Evolutionary conservation across 805 yeast species (phyloP), one percentile per base, ranked within the genome.

Genomic region (Brettanomyces bruxellensis): DNA sequence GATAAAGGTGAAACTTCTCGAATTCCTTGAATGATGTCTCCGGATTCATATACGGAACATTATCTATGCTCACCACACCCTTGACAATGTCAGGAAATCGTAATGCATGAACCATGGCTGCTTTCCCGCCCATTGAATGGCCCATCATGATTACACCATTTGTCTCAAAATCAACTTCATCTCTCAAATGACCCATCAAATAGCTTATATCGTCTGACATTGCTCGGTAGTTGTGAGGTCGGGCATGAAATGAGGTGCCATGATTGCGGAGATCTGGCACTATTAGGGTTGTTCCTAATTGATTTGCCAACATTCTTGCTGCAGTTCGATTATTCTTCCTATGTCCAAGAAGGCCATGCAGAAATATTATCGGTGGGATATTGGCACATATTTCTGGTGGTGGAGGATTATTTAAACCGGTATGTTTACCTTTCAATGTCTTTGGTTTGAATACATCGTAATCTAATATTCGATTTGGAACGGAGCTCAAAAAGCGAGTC

Each of bases 71-170:
- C 82, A 72, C 32, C 78, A 78, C 52, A 79, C 62, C 72, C 74
- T 71, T 39, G 68, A 71, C 79, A 5, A 78, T 50, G 1, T 78
- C 74, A 0, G 91, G 91, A 36, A 76, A 69, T 45, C 85, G 67
- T 45, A 93, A 64, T 0, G 87, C 84, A 25, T 84, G 71, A 0
- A 88, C 83, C 96, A 93, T 87, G 12, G 85, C 96, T 0, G 89
- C 75, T 58, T 93, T 90, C 3, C 95, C 98, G 4, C 99, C 99
- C 93, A 86, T 83, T 0, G 91, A 84, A 60, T 85, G 93, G 1
- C 95, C 95, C 45, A 66, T 51, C 18, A 84, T 61, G 22, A 84
- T 54, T 14, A 83, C 74, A 11, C 84, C 72, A n/a, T 45, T 43
- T 3, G 52, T 48, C 24, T 53, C 40, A 32, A 41, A 32, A 25